Base-by-base conservation (phyloP, 768 basidiomycete species). In the Boletus rex-veris region DNA sequence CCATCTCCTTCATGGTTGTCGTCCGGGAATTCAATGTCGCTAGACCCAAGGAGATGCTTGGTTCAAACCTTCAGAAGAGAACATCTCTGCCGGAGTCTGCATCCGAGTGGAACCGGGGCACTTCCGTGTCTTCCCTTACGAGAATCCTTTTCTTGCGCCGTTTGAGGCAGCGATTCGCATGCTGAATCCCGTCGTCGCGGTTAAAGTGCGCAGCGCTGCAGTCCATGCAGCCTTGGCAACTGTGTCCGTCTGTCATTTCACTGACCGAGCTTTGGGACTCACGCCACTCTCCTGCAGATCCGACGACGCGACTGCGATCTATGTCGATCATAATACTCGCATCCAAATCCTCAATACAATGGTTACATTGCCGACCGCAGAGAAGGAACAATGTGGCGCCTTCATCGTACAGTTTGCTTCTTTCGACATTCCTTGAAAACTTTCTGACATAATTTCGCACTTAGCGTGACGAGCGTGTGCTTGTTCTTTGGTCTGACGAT, bases 311-410 rank as follows among this genome's bases (percentile, higher is more conserved):
- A 69, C 68, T 10, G 81, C 80, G 30, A 82, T 90, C 57, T 84
- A 84, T 61, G 79, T 95, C 55, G 88, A 91, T 71, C 67, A 70
- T 51, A 83, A 92, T 65, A 94, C 91, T 2, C 86, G 90, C 7
- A 94, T 95, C 48, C 92, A 95, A 70, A 84, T 95, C 52, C 69
- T 95, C 24, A 86, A 90, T 54, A 81, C 81, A 15, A 82, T 94
- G 60, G 63, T 66, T 48, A 77, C 81, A 52, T 74, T 95, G 39
- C 81, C 86, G 7, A 78, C 80, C 38, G 91, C 91, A 7, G 89
- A 94, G 66, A 94, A 93, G 74, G 92, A 94, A 65, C 92, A 94
- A 63, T 92, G 88, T 46, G 92, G 85, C 18, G 92, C 92, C 12
- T 95, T 95, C 67, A 79, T 92, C 49, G 89, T 87, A 67, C 64